Base-by-base conservation (phyloP, 1,284 basidiomycete species). In the Peniophora sp. region DNA sequence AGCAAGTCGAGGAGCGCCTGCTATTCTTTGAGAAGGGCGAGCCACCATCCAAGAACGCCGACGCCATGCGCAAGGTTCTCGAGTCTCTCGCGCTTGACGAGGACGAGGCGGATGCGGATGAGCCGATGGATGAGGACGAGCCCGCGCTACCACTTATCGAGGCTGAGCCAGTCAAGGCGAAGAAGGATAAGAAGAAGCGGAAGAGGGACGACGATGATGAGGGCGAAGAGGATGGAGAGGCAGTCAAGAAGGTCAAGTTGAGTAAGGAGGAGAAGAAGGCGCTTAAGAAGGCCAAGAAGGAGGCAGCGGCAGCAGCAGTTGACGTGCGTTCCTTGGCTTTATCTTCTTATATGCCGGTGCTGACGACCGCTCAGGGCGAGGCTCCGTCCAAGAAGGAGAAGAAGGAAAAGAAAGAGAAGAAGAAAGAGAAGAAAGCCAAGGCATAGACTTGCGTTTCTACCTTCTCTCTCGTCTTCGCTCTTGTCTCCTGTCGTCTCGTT, bases 1-100 rank as follows among this genome's bases (percentile, higher is more conserved):
- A 80, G 3, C 97, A 99, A 71, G 97, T 99, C 15, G 97, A 99
- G 68, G 96, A 99, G 70, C 84, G 97, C 15, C 78, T 99, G 9
- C 78, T 76, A 54, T 99, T 99, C 74, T 99, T 98, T 74, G 95
- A 96, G 69, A 88, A 82, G 1, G 92, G 92, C 20, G 78, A 76
- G 5, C 79, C 91, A 3, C 91, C 91, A 22, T 79, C 81, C 36
- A 94, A 92, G 73, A 94, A 94, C 59, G 76, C 88, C 18, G 92
- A 94, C 57, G 88, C 86, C 20, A 94, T 97, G 62, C 82, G 85
- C 61, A 93, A 91, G 68, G 95, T 95, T 8, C 67, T 97, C 56
- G 82, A 88, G 39, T 80, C 82, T 49, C 83, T 97, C 48, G 85
- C 81, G 37, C 64, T 87, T 41, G 88, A 86, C 18, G 78, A 75